phyloP scores from a whole-genome alignment of 768 basidiomycete species.

The Rhizopogon vinicolor region DNA sequence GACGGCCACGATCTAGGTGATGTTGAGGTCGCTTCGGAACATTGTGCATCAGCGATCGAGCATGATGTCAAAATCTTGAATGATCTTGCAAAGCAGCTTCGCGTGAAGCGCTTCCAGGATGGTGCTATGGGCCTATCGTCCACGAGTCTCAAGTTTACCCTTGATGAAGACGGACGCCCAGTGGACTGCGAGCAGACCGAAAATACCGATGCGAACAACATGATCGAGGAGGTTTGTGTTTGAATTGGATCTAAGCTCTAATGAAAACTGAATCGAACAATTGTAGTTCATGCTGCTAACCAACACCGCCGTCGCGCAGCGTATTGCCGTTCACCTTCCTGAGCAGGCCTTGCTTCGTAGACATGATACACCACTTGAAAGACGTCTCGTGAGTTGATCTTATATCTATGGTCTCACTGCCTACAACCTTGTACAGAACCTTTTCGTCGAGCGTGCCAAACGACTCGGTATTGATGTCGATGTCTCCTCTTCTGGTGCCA shows the following conservation, averaged over 20 bases:
- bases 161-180: constrained; percentile 79
- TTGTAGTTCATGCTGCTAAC: constrained; percentile 88
- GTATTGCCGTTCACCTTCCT: constrained; percentile 89
- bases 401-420: constrained; percentile 5
- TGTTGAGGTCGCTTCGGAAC: constrained; percentile 51
- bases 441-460: constrained; percentile 75
- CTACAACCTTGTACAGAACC: constrained; percentile 42
- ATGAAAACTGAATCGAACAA: constrained; percentile 1
- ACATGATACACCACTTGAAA: constrained; percentile 89
- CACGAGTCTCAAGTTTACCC: constrained; percentile 65
- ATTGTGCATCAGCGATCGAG: constrained; percentile 57
- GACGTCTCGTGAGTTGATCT: constrained; percentile 65
- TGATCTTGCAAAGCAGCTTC: constrained; percentile 67
- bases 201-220: constrained; percentile 64
- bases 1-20: constrained; percentile 60
- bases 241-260: neutral
- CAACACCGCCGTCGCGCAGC: constrained; percentile 87
- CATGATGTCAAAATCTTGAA: constrained; percentile 72
- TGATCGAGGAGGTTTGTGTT: constrained; percentile 81
- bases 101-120: constrained; percentile 66
- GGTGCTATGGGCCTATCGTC: constrained; percentile 75
- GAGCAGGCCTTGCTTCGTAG: constrained; percentile 97
- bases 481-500: constrained; percentile 65
- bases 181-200: constrained; percentile 69
- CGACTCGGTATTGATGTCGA: constrained; percentile 85